phyloP scores from a whole-genome alignment of 106 monocot species.

The Chionographis japonica region DNA sequence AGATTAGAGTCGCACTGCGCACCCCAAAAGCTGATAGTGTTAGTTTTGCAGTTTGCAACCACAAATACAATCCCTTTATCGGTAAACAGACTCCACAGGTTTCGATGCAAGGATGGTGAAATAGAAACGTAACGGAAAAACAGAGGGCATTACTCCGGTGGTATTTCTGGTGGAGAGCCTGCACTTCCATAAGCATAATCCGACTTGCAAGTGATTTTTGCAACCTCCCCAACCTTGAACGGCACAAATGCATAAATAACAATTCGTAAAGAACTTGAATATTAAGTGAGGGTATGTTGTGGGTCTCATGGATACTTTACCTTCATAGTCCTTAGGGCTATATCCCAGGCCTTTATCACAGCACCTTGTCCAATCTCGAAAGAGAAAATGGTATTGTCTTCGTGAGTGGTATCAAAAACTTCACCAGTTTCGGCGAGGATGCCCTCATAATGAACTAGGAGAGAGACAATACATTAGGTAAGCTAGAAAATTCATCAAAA shows the following conservation, averaged over 20 bases:
- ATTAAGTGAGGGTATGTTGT: no score
- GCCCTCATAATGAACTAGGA: conserved; percentile 93
- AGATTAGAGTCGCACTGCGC: conserved; percentile 76
- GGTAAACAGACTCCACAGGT: no score
- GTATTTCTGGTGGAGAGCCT: conserved; percentile 93
- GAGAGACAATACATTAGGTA: neutral
- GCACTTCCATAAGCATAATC: conserved; percentile 97
- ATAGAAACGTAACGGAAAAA: neutral
- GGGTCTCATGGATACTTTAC: conserved; percentile 16
- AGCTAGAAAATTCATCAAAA: neutral
- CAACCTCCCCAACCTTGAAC: conserved; percentile 84
- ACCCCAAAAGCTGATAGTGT: neutral
- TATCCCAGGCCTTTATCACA: conserved; percentile 95
- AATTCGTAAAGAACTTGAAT: neutral
- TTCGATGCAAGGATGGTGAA: neutral
- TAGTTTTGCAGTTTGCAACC: neutral
- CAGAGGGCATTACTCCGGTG: conserved; percentile 54
- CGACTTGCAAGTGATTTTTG: conserved; percentile 89
- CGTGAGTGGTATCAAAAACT: conserved; percentile 90
- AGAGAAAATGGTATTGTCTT: conserved; percentile 88
- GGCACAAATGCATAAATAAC: neutral
- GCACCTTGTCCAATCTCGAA: conserved; percentile 81
- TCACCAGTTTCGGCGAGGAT: conserved; percentile 83
- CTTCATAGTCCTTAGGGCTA: conserved; percentile 95
- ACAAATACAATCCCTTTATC: neutral